These are phyloP conservation scores for Xylaria digitata DNA, from an alignment of 2,329 filamentous ascomycete genomes.

Conservation along the genomic window DNA sequence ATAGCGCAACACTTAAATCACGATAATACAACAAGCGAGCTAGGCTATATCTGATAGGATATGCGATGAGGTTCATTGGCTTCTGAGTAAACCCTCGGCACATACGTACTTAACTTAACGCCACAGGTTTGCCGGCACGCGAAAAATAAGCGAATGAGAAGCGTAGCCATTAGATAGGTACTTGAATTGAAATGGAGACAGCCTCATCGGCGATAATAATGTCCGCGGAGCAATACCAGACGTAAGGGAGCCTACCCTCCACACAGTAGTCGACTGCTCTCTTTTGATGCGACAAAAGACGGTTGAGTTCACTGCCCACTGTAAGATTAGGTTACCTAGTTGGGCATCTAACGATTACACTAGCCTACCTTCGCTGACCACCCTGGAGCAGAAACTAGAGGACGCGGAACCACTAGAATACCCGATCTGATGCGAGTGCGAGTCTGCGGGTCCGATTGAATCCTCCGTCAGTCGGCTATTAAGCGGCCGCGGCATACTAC, in stretches of 20 bases:
- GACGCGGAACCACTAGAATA: neutral
- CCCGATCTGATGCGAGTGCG: neutral
- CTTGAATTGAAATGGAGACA: neutral
- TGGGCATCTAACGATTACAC: neutral
- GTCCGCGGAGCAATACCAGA: conserved; percentile 1
- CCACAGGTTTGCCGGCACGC: neutral
- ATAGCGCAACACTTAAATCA: neutral
- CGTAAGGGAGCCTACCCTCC: neutral
- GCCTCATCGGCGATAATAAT: neutral
- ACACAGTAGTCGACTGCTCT: neutral
- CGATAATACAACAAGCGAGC: neutral
- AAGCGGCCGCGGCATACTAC: neutral
- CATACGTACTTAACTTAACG: neutral
- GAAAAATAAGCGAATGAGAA: conserved; percentile 18
- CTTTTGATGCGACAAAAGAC: too few relatives aligned
- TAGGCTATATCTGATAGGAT: neutral
- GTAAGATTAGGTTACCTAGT: too few relatives aligned
- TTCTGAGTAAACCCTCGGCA: neutral
- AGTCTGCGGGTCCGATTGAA: too few relatives aligned
- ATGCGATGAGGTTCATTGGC: neutral
- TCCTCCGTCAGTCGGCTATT: neutral
- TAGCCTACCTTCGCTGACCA: neutral
- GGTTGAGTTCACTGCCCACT: too few relatives aligned
- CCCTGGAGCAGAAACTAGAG: too few relatives aligned
- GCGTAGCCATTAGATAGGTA: too few relatives aligned